Conservation (phyloP, 148 eudicot species). For the Spergularia bocconei region DNA sequence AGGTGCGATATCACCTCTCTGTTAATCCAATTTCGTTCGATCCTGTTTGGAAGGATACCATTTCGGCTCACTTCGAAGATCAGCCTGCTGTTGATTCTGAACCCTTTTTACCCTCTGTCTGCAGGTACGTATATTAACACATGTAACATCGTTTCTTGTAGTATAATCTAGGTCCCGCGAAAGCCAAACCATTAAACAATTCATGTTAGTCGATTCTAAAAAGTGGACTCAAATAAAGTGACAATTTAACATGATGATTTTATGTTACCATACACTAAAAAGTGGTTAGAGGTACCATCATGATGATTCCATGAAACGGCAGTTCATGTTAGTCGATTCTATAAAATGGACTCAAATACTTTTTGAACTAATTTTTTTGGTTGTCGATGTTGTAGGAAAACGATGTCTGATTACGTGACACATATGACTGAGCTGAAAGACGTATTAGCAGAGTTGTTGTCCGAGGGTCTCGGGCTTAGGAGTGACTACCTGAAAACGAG, state of each 20-base stretch:
- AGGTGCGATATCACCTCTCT: conserved; percentile 12
- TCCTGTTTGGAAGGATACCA: conserved; percentile 12
- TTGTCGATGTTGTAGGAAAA: background rate
- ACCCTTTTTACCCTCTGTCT: background rate
- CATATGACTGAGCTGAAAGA: conserved; percentile 11
- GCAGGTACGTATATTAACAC: conserved; percentile 6
- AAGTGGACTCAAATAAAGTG: too few species aligned
- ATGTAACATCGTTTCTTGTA: background rate
- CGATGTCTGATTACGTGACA: conserved; percentile 4
- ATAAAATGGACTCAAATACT: too few species aligned
- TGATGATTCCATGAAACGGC: too few species aligned
- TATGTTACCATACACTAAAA: too few species aligned
- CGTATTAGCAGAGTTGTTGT: background rate
- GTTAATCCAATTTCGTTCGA: conserved; percentile 5
- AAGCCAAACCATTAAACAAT: too few species aligned
- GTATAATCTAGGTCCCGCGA: too few species aligned
- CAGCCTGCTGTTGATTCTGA: conserved; percentile 1
- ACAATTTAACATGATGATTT: too few species aligned
- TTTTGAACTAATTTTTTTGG: too few species aligned
- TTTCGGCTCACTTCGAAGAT: conserved; percentile 14
- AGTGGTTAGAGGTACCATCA: too few species aligned
- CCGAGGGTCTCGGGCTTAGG: conserved; percentile 8
- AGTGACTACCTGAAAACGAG: conserved; percentile 12
- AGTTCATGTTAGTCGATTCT: too few species aligned
- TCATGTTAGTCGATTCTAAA: too few species aligned